Conservation (phyloP, 2,329 filamentous ascomycete species). For the Parasarocladium wereldwijsianum region DNA sequence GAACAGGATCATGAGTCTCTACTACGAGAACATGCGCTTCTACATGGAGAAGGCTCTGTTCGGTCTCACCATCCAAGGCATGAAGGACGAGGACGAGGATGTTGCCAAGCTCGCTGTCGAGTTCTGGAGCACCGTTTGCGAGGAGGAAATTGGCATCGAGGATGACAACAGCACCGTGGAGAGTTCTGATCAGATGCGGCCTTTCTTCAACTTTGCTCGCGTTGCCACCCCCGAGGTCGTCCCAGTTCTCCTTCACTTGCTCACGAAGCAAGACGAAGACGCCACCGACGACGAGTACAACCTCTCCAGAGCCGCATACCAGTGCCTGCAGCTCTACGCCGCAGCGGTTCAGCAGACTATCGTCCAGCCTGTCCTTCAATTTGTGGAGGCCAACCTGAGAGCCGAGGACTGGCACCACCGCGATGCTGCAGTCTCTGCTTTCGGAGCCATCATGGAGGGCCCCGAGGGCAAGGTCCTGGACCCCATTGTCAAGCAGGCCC, state of each 20-base stretch:
- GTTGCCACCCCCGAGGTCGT: constrained; percentile 91
- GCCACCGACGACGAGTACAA: constrained; percentile 97
- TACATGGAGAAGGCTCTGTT: constrained; percentile 99
- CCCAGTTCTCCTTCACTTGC: constrained; percentile 72
- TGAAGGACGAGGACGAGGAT: constrained; percentile 97
- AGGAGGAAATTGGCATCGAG: constrained; percentile 95
- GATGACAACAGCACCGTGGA: constrained; percentile 77
- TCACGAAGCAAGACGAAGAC: constrained; percentile 97
- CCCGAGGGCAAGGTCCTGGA: constrained; percentile 86
- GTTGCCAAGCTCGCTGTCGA: constrained; percentile 96
- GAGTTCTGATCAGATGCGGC: constrained; percentile 68
- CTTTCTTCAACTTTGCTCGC: constrained; percentile 90
- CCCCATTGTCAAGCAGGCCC: constrained; percentile 87
- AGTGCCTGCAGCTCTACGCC: constrained; percentile 88
- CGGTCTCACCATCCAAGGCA: constrained; percentile 90
- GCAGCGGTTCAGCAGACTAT: constrained; percentile 79
- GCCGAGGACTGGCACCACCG: constrained; percentile 88
- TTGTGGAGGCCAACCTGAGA: constrained; percentile 83
- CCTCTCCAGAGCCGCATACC: constrained; percentile 84
- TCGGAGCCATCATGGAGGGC: constrained; percentile 97
- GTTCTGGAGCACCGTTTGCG: constrained; percentile 99
- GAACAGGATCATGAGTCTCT: constrained; percentile 96
- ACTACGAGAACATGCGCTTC: constrained; percentile 99
- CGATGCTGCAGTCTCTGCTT: constrained; percentile 91
- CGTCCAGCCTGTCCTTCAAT: constrained; percentile 72